Conservation (phyloP, 805 yeast genomes). For the Metschnikowia koreensis region DNA sequence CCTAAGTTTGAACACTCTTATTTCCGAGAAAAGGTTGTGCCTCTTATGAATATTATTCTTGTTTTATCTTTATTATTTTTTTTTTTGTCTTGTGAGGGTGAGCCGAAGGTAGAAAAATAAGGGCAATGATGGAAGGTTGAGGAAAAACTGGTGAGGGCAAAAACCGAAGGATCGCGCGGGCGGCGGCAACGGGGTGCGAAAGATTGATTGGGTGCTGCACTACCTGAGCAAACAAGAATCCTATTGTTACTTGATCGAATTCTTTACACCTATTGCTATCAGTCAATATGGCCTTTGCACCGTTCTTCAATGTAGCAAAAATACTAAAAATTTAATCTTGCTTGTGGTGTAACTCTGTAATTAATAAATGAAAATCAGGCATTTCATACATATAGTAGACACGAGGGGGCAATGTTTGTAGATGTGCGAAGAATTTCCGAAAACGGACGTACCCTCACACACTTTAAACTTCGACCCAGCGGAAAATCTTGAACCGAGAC, state of each 20-base stretch:
- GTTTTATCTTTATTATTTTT: not conserved
- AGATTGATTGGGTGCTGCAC: slow-evolving; percentile 2
- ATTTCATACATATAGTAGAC: not conserved
- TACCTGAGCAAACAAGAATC: not conserved
- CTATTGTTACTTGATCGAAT: not conserved
- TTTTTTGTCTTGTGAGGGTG: not conserved
- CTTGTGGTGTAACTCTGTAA: no score
- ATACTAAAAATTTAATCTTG: no score
- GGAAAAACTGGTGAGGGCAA: slow-evolving; percentile 11
- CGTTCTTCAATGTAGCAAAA: no score
- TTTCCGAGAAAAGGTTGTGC: not conserved
- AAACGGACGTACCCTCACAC: not conserved
- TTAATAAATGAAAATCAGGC: no score
- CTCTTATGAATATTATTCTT: not conserved
- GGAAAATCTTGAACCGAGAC: not conserved
- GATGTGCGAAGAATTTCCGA: not conserved
- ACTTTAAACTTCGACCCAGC: not conserved
- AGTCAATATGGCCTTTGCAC: not conserved
- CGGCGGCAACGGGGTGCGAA: slow-evolving; percentile 1
- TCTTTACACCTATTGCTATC: not conserved
- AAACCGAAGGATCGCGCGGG: slow-evolving; percentile 5
- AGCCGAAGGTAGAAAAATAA: slow-evolving; percentile 1
- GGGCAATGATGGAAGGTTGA: slow-evolving; percentile 8
- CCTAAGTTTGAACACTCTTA: slow-evolving; percentile 4
- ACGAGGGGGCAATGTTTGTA: not conserved